Evolutionary conservation across 495 filamentous ascomycete species (phyloP).

Genomic region (Clavariopsis aquatica): DNA sequence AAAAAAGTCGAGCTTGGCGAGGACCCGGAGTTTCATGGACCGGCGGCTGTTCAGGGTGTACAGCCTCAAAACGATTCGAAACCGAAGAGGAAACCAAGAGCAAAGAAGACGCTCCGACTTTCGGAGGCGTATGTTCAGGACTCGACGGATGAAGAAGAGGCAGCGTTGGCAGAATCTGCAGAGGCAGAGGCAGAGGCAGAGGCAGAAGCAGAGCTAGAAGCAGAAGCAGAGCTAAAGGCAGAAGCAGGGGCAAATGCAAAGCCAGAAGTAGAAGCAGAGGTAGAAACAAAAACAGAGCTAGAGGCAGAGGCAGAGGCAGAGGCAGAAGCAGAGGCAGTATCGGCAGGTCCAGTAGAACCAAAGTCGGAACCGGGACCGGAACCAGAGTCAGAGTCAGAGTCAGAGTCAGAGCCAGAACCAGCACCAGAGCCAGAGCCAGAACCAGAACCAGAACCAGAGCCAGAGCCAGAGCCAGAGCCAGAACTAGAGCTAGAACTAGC

Average conservation of each 20-base stretch:
- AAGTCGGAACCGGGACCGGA: too few species aligned
- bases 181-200: not conserved
- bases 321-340: too few species aligned
- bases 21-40: not conserved
- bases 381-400: too few species aligned
- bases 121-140: not conserved
- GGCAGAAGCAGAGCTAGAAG: not conserved
- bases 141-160: not conserved
- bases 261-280: not conserved
- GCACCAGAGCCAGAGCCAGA: not conserved
- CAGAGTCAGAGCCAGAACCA: not conserved
- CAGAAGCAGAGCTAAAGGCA: not conserved
- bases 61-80: not conserved
- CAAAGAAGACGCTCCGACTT: not conserved
- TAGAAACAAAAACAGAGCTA: not conserved
- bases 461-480: not conserved
- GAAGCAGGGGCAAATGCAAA: not conserved
- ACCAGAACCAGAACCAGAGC: not conserved
- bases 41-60: not conserved
- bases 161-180: not conserved
- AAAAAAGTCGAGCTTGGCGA: not conserved
- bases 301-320: not conserved
- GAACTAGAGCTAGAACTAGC: not conserved
- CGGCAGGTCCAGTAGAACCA: too few species aligned
- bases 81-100: constrained; percentile 5